Evolutionary conservation across 2,329 filamentous ascomycete genomes (phyloP), one percentile per base, ranked within the genome.

Genomic region (Cordyceps javanica): DNA sequence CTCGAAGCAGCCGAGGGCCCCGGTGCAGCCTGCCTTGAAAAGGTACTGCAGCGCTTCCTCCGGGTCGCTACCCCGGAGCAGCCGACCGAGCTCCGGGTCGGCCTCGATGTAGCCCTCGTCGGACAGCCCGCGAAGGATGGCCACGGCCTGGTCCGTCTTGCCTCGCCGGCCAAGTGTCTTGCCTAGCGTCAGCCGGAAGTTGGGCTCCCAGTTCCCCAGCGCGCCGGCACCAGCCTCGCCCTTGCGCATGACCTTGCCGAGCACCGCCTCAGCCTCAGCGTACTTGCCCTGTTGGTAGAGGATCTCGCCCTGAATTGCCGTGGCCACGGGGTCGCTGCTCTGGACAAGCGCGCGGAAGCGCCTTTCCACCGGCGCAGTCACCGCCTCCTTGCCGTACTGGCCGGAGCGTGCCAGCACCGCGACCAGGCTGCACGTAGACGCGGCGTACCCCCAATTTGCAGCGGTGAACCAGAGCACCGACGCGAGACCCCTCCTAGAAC

Each of bases 321-420:
- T 62, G 32, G 71, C 73, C 45, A 75, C 64, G 3, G 70, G 63
- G 38, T 75, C 65, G n/a, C 62, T 65, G 26, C 64, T 67, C 13
- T 62, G 44, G 28, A 73, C 63, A 10, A 75, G 60, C 26, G 65
- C 51, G 60, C 61, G 64, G 62, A 73, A 73, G 16, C 66, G 67
- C 1, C 59, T 51, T 52, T 72, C 68, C 3, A 64, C 51, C 5
- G 55, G 57, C 7, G 25, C 55, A 13, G 68, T 60, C n/a, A 59
- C 57, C 5, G 60, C 44, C 10, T 54, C 51, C 13, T 59, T 51
- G 16, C 63, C 63, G 59, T 66, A 70, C 10, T 50, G 42, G 28
- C 63, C 60, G 1, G 51, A 51, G 7, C 55, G 59, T 25, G 63
- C 58, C 42, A 72, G 57, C 1, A 64, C 59, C 23, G 65, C 60